phyloP scores from a whole-genome alignment of 78 protist species.

The Isochrysis galbana region DNA sequence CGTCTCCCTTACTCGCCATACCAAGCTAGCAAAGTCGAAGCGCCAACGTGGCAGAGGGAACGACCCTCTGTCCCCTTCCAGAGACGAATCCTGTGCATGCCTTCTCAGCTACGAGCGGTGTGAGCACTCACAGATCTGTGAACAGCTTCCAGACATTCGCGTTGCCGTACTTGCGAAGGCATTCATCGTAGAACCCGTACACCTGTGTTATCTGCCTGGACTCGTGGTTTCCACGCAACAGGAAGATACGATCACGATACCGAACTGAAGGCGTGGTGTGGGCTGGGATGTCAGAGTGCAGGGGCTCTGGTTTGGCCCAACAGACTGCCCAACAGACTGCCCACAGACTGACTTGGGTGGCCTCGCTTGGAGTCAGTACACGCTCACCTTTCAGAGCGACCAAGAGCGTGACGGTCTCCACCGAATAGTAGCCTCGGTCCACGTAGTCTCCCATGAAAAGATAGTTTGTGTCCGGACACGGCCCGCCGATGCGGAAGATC shows the following conservation, averaged over 20 bases:
- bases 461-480: conserved; percentile 86
- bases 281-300: too few species aligned
- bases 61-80: too few species aligned
- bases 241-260: conserved; percentile 72
- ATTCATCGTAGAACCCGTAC: conserved; percentile 95
- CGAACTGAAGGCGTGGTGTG: conserved; percentile 49
- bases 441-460: conserved; percentile 91
- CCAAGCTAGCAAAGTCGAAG: too few species aligned
- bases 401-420: conserved; percentile 87
- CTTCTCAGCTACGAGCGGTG: too few species aligned
- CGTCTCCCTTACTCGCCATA: too few species aligned
- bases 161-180: conserved; percentile 86
- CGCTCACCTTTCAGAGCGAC: conserved; percentile 20
- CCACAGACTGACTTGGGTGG: too few species aligned
- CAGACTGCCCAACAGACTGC: too few species aligned
- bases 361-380: too few species aligned
- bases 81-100: too few species aligned
- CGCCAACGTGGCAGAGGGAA: too few species aligned
- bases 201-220: conserved; percentile 92
- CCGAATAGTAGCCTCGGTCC: conserved; percentile 92
- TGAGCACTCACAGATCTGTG: conserved; percentile 76
- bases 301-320: too few species aligned
- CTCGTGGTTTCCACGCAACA: conserved; percentile 96
- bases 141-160: conserved; percentile 90
- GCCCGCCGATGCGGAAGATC: conserved; percentile 91